Evolutionary conservation across 208 protist genomes (phyloP), one percentile per base, ranked within the genome.

Genomic region (Leptomonas seymouri): DNA sequence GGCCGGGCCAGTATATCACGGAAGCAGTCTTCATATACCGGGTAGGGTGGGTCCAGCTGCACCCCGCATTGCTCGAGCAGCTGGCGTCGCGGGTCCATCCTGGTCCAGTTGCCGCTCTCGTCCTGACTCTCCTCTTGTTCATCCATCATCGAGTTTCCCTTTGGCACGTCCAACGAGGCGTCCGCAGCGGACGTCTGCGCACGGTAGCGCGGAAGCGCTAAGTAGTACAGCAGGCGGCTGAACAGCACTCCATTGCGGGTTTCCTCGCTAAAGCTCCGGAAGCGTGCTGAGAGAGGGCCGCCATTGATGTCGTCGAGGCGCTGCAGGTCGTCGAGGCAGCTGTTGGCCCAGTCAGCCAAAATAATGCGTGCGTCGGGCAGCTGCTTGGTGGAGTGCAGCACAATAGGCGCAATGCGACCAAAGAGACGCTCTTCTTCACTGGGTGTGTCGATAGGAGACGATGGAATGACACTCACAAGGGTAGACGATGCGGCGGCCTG

Each of bases 1-100:
- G 67, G 67, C 49, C 88, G 59, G 58, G 70, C 82, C 16, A 94
- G 81, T 34, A 97, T 46, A 63, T 95, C 91, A 8, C 81, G 82
- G 67, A 97, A 97, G 69, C 91, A 97, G 34, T 94, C 91, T 48
- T 83, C 78, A 69, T 93, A 97, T 3, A 87, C 84, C 11, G 91
- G 91, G 66, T 91, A 97, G 9, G 91, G 91, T 5, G 84, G 54
- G 42, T 97, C 89, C 2, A 97, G 78, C 80, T 97, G 91, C 60
- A 97, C 89, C 39, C 85, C 82, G 50, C 79, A 75, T 61, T 87
- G 79, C 71, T 90, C 80, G 48, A 97, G 74, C 50, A 97, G 77
- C 59, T 91, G 87, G 28, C 71, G 75, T 7, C 91, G 78, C 16
- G 85, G 79, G 44, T 86, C 76, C n/a, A 77, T 66, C 28, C 63